Conservation (phyloP, 176 grass and related monocot species). For the Oryza coarctata region DNA sequence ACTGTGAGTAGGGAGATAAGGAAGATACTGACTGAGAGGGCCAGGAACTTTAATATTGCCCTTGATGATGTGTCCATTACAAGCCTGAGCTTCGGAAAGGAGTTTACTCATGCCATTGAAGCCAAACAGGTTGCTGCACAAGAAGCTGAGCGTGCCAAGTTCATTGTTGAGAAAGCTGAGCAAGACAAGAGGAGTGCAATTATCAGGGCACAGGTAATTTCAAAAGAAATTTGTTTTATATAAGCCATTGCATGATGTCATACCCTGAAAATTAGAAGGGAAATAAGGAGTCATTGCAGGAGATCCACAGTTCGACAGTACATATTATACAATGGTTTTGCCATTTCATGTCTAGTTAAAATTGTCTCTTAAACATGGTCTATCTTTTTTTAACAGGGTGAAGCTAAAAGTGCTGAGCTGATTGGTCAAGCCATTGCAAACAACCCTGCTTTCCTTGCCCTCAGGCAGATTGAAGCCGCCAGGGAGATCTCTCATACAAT, state of each 20-base stretch:
- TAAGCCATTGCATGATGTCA: not conserved
- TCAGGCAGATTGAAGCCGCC: conserved; percentile 76
- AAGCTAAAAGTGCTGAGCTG: conserved; percentile 82
- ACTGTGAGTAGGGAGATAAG: conserved; percentile 89
- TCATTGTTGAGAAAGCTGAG: conserved; percentile 92
- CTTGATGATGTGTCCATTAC: conserved; percentile 90
- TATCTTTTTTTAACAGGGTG: conserved; percentile 45
- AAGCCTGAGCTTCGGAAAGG: conserved; percentile 84
- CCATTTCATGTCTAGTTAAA: not conserved
- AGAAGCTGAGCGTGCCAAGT: conserved; percentile 83
- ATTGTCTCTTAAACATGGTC: not conserved
- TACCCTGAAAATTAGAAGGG: not conserved
- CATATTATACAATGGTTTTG: not conserved
- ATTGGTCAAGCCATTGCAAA: conserved; percentile 79
- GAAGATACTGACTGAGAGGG: conserved; percentile 91
- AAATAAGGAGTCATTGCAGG: not conserved
- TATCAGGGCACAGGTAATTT: conserved; percentile 76
- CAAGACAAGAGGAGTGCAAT: conserved; percentile 87
- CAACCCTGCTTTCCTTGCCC: conserved; percentile 79
- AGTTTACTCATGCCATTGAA: conserved; percentile 90
- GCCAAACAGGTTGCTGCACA: conserved; percentile 90
- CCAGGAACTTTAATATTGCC: conserved; percentile 68
- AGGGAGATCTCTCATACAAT: conserved; percentile 82
- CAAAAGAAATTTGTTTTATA: not conserved
- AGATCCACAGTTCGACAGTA: not conserved